phyloP scores from a whole-genome alignment of 148 eudicot genomes.

The Vaccinium myrtillus region DNA sequence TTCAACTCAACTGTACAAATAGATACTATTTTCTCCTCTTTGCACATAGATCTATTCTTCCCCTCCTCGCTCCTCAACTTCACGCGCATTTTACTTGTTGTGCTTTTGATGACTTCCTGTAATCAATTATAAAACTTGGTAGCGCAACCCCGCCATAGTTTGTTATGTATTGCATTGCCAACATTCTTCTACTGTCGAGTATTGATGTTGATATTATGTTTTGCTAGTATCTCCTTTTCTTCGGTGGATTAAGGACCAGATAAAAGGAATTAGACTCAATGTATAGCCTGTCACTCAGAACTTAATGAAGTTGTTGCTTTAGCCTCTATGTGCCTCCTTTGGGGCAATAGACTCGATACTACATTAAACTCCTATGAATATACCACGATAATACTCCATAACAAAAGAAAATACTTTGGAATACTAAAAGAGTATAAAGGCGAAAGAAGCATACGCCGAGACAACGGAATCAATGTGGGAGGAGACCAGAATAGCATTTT shows the following conservation, averaged over 20 bases:
- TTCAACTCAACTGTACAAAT: background rate
- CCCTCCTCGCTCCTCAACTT: background rate
- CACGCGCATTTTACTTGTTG: background rate
- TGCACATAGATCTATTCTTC: background rate
- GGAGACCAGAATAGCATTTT: conserved; percentile 77
- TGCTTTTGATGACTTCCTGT: background rate
- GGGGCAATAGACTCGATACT: background rate
- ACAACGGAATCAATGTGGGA: conserved; percentile 92
- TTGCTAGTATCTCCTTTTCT: background rate
- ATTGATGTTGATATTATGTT: background rate
- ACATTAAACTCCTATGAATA: conserved; percentile 13
- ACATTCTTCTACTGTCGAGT: background rate
- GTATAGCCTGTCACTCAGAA: background rate
- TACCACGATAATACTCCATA: background rate
- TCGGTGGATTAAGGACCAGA: background rate
- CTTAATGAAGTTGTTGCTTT: background rate
- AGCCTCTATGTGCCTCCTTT: background rate
- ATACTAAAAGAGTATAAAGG: conserved; percentile 9
- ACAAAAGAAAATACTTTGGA: background rate
- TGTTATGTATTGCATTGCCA: background rate
- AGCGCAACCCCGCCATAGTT: background rate
- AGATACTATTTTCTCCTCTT: background rate
- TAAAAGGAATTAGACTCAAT: background rate
- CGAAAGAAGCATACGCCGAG: conserved; percentile 52
- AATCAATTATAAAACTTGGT: background rate